Evolutionary conservation across 306 rosid genomes (phyloP), one percentile per base, ranked within the genome.

Genomic region (Acacia confusa): DNA sequence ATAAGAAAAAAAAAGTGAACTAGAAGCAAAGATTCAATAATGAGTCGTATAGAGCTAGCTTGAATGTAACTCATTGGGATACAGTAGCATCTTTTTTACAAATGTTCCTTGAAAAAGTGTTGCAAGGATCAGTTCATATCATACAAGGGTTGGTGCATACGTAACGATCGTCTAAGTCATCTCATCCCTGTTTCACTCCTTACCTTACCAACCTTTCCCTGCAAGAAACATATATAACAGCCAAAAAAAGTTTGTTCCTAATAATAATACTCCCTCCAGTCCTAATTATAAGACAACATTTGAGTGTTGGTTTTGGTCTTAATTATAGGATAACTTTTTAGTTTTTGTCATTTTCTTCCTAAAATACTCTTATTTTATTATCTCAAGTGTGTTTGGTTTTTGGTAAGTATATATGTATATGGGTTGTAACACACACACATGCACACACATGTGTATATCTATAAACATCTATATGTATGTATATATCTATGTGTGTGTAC

Each of bases 21-120:
- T 73, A 41, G 67, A 80, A 58, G 83, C 74, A 34, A 80, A 80
- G 83, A 64, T 48, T 80, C 66, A 72, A 80, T 80, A 12, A 80
- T 73, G 44, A 63, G 30, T 30, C 2, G 2, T 45, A 24, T 25
- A 60, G 30, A 22, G 64, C 15, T 13, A 9, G 78, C 79, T 80
- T 80, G 32, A 36, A 43, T 45, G 17, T 22, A 80, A 80, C 66
- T 80, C 77, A 58, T 70, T 12, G 20, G 25, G 17, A 32, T 61
- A 61, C 40, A 28, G 69, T 36, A n/a, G 28, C 45, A 66, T 6
- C n/a, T n/a, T 66, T 60, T 22, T 20, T 2, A 57, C 40, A 30
- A 0, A 27, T 27, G n/a, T 63, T 63, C 19, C 69, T 30, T 63
- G 40, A 28, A 63, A 55, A 58, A 27, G 69, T 28, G 20, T 63